Base-by-base conservation (phyloP, 192 early-diverging fungal species). In the Chytriomyces sp. region DNA sequence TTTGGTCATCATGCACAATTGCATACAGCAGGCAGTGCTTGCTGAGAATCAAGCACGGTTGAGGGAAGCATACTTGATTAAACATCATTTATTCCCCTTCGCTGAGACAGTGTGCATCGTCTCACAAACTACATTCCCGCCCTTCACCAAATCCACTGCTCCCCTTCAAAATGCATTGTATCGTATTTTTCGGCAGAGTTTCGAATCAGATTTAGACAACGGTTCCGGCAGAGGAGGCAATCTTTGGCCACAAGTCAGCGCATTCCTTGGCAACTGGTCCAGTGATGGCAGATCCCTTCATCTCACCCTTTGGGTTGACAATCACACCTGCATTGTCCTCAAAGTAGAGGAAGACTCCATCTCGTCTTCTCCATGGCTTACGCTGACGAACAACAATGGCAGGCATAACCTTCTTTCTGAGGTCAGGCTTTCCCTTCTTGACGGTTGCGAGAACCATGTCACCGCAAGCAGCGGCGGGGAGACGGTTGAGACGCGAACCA, bases 201-300 rank as follows among this genome's bases (percentile, higher is more conserved):
- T 35, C 35, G 35, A 35, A 3, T 35, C 35, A 3, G 35, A 35
- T 2, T 57, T 57, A 57, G 53, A 79, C 76, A 68, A 64, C 83
- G 50, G 83, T 84, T 59, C 82, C 82, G 64, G 84, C 53, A 72
- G 82, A 71, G 49, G 94, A 96, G 74, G 97, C 96, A 87, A 99
- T 98, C 94, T 97, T 97, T 79, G 98, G 96, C 98, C 98, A 99
- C 84, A 99, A 89, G 86, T 99, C 98, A 77, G 96, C 96, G 87
- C 98, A 98, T 90, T 99, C 98, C 93, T 99, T 99, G 78, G 93
- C 98, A 81, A 99, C 96, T 81, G 98, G 98, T 63, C 98, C 98
- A 78, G 97, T 98, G 85, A 99, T 99, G 73, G 96, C 98, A 73
- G 97, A 98, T 81, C 98, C 98, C 90, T 98, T 98, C 96, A 98